Percentiles rank a stretch among this genome's conserved stretches.
phyloP scores from a whole-genome alignment of 345 rosid species.

The Sisymbrium irio region DNA sequence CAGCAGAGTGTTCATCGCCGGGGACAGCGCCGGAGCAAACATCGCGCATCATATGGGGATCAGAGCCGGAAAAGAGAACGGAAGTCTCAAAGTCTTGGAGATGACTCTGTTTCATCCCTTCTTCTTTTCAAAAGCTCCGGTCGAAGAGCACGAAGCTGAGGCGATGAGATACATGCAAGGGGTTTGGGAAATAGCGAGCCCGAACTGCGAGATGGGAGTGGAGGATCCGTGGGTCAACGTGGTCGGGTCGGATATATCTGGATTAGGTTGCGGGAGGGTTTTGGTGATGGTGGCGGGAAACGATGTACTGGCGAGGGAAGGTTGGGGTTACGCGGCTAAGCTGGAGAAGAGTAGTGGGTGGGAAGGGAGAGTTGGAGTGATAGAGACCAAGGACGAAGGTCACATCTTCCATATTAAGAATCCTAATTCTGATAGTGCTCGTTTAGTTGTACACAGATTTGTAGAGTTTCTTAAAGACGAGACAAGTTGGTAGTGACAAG shows the following conservation, averaged over 20 bases:
- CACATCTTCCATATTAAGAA: constrained; percentile 42
- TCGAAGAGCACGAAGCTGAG: neutral
- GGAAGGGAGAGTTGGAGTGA: constrained; percentile 37
- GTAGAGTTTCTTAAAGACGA: constrained; percentile 26
- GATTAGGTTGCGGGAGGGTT: constrained; percentile 32
- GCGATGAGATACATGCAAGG: neutral
- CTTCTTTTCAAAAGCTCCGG: constrained; percentile 39
- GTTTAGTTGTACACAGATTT: constrained; percentile 9
- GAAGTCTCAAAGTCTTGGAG: constrained; percentile 10
- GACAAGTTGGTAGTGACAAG: too few species aligned
- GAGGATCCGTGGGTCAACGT: constrained; percentile 43
- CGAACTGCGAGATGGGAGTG: constrained; percentile 30
- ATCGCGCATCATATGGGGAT: constrained; percentile 45
- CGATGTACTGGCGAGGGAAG: constrained; percentile 36
- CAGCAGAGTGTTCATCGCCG: constrained; percentile 35
- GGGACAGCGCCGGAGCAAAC: constrained; percentile 52
- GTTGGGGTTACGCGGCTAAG: constrained; percentile 33
- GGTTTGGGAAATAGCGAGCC: constrained; percentile 34
- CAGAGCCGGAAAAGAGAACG: constrained; percentile 26
- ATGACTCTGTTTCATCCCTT: constrained; percentile 40
- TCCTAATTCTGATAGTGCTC: constrained; percentile 28
- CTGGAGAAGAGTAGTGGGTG: constrained; percentile 41
- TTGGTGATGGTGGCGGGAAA: constrained; percentile 13
- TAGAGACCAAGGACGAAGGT: constrained; percentile 35
- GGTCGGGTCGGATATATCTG: constrained; percentile 2